phyloP scores from a whole-genome alignment of 805 yeast species.

The Yarrowia bubula region DNA sequence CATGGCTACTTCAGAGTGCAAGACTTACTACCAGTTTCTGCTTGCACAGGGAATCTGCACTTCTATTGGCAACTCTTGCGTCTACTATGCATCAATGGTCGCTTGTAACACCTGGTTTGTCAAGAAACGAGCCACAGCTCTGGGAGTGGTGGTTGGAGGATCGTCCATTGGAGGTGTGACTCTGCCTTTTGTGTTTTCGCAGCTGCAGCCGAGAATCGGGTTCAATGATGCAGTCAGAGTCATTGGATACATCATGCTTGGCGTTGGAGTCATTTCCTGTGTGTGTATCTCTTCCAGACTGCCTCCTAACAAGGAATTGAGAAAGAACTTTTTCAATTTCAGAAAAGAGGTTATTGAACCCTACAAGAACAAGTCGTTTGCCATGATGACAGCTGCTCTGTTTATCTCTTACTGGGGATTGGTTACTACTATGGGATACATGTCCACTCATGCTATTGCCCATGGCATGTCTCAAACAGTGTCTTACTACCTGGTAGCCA shows the following conservation, averaged over 20 bases:
- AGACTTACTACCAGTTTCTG: conserved; percentile 56
- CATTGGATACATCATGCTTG: conserved; percentile 40
- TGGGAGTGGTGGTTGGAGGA: conserved; percentile 63
- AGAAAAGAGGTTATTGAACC: conserved; percentile 16
- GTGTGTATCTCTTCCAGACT: conserved; percentile 40
- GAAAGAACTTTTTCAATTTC: conserved; percentile 35
- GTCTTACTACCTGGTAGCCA: conserved; percentile 46
- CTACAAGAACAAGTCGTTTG: conserved; percentile 29
- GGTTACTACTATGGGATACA: conserved; percentile 52
- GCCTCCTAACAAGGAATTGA: conserved; percentile 30
- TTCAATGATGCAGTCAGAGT: conserved; percentile 59
- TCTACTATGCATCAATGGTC: conserved; percentile 49
- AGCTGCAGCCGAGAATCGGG: conserved; percentile 49
- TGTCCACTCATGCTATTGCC: conserved; percentile 52
- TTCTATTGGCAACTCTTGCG: conserved; percentile 46
- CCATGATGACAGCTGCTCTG: conserved; percentile 36
- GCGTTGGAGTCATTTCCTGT: conserved; percentile 38
- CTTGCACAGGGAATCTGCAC: conserved; percentile 53
- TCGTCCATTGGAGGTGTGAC: conserved; percentile 66
- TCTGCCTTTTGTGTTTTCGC: conserved; percentile 53
- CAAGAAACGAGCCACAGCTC: conserved; percentile 54
- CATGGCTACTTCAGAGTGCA: conserved; percentile 52
- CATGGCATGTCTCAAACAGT: conserved; percentile 30
- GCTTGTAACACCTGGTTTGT: conserved; percentile 63
- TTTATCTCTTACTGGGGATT: conserved; percentile 51